Evolutionary conservation across 495 filamentous ascomycete genomes (phyloP).

Genomic region (Penicillium paradoxum): DNA sequence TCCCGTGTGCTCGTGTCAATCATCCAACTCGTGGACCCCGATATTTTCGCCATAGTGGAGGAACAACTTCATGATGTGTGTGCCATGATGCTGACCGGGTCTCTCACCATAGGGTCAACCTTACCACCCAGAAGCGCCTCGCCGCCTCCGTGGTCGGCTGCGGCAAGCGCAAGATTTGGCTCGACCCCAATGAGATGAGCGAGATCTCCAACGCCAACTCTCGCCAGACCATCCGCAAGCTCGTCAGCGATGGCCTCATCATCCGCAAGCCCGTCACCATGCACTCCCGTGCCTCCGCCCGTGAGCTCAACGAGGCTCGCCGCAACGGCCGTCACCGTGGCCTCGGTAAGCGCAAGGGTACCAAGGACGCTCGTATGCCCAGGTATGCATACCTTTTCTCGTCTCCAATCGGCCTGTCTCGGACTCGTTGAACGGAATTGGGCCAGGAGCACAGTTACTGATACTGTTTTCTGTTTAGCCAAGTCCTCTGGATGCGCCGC

Average conservation of each 20-base stretch:
- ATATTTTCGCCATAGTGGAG: conserved; percentile 11
- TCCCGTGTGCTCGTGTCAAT: conserved; percentile 14
- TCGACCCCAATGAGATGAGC: conserved; percentile 98
- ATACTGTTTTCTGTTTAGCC: conserved; percentile 45
- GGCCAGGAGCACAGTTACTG: conserved; percentile 12
- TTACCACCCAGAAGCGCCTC: conserved; percentile 99
- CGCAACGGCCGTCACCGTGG: conserved; percentile 93
- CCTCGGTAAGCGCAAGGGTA: conserved; percentile 99
- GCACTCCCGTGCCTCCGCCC: conserved; percentile 95
- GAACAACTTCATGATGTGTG: conserved; percentile 14
- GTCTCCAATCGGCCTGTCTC: not conserved
- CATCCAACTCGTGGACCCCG: conserved; percentile 10
- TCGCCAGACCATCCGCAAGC: conserved; percentile 99
- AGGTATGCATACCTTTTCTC: conserved; percentile 55
- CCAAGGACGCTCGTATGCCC: conserved; percentile 98
- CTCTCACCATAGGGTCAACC: conserved; percentile 77
- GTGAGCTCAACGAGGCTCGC: conserved; percentile 83
- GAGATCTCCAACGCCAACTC: conserved; percentile 99
- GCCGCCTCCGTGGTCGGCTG: conserved; percentile 96
- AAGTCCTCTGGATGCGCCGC: conserved; percentile 99
- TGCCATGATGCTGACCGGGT: conserved; percentile 35
- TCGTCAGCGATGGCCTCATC: conserved; percentile 99
- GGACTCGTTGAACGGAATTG: not conserved
- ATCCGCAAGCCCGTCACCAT: conserved; percentile 99
- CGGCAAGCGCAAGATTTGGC: conserved; percentile 99